Conservation (phyloP, 352 stramenopile genomes). For the Peronospora destructor region DNA sequence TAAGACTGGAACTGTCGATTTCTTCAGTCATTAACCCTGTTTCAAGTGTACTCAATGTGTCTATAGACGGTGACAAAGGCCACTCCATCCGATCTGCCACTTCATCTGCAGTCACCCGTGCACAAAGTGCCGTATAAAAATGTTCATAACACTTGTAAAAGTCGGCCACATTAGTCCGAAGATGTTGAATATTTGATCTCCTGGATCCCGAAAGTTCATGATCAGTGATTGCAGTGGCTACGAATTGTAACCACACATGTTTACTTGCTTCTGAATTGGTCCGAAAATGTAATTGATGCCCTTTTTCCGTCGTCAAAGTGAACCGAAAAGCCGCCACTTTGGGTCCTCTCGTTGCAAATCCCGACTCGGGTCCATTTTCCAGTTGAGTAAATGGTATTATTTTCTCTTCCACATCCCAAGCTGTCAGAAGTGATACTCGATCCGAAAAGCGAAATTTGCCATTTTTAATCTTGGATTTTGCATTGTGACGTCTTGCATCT, state of each 20-base stretch:
- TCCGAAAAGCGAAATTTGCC: slow-evolving; percentile 82
- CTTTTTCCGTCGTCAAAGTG: slow-evolving; percentile 74
- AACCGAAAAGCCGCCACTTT: slow-evolving; percentile 60
- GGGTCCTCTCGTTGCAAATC: neutral
- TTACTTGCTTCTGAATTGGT: slow-evolving; percentile 79
- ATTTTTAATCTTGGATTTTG: slow-evolving; percentile 87
- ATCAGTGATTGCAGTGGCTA: slow-evolving; percentile 53
- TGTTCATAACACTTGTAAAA: slow-evolving; percentile 80
- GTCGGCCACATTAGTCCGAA: slow-evolving; percentile 51
- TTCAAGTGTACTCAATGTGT: slow-evolving; percentile 3
- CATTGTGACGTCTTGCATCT: slow-evolving; percentile 61
- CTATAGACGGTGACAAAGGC: slow-evolving; percentile 8
- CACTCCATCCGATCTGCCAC: slow-evolving; percentile 7
- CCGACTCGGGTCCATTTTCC: neutral
- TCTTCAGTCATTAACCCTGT: slow-evolving; percentile 10
- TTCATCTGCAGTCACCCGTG: slow-evolving; percentile 41
- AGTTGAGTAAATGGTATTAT: no score
- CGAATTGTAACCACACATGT: slow-evolving; percentile 76
- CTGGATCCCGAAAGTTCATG: slow-evolving; percentile 35
- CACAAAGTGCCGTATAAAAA: slow-evolving; percentile 52
- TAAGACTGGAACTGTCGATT: slow-evolving; percentile 24
- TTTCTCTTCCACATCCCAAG: slow-evolving; percentile 69
- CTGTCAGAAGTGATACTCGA: slow-evolving; percentile 63
- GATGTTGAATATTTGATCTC: slow-evolving; percentile 18
- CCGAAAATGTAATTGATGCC: slow-evolving; percentile 80